Evolutionary conservation across 257 asterid genomes (phyloP).

Genomic region (Solanum appendiculatum): DNA sequence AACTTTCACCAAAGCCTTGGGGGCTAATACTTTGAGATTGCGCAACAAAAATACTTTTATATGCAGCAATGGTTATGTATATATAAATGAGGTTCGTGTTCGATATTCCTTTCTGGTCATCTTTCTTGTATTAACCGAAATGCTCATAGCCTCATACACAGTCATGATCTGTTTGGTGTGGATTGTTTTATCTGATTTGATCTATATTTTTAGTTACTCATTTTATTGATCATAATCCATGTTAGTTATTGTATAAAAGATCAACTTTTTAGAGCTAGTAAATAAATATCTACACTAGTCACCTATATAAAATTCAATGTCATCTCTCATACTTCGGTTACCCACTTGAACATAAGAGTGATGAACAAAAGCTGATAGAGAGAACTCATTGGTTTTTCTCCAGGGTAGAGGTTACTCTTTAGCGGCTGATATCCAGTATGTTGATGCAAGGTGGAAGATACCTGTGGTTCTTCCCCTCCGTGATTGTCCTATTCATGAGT

Average conservation of each 20-base stretch:
- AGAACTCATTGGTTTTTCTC: not conserved
- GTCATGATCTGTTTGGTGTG: not conserved
- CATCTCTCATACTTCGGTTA: not conserved
- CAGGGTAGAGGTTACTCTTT: constrained; percentile 93
- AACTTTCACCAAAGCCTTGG: not conserved
- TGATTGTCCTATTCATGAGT: constrained; percentile 76
- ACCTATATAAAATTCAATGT: not conserved
- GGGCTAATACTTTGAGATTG: not conserved
- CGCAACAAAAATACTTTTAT: not conserved
- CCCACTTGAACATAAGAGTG: not conserved
- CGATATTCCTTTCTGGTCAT: not conserved
- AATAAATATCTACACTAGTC: not conserved
- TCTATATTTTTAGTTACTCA: not conserved
- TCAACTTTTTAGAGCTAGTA: not conserved
- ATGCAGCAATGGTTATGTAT: not conserved
- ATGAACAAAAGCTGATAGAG: not conserved
- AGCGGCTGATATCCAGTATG: constrained; percentile 87
- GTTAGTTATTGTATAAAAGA: not conserved
- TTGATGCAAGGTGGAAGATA: constrained; percentile 80
- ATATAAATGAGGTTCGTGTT: not conserved
- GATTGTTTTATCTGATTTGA: not conserved
- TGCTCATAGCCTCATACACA: not conserved
- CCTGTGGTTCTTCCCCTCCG: constrained; percentile 88
- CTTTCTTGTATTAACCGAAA: not conserved
- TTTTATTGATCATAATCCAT: not conserved